phyloP scores from a whole-genome alignment of 108 stramenopile genomes.

The Ochromonas danica region DNA sequence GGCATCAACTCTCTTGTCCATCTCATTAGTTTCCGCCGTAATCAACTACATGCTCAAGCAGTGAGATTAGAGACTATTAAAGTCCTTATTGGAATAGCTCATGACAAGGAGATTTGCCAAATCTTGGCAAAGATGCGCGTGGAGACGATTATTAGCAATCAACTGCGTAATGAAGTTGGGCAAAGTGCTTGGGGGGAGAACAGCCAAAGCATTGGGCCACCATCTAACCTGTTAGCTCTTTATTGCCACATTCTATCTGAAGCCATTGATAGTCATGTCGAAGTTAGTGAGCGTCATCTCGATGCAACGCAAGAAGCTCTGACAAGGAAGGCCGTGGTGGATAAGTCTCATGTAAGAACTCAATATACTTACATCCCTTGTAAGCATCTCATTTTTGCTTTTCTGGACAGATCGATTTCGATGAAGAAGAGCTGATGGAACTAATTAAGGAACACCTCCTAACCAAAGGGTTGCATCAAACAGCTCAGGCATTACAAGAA shows the following conservation, averaged over 20 bases:
- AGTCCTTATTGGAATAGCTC: too few relatives aligned
- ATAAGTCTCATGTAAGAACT: neutral
- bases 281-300: too few relatives aligned
- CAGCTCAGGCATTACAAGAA: too few relatives aligned
- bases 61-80: neutral
- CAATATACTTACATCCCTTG: too few relatives aligned
- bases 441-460: neutral
- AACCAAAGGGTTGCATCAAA: neutral
- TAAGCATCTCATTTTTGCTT: too few relatives aligned
- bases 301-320: neutral
- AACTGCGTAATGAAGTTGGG: neutral
- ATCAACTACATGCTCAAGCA: neutral
- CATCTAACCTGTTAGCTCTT: neutral
- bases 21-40: neutral
- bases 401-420: neutral
- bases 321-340: neutral
- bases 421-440: neutral
- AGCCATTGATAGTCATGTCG: neutral
- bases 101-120: neutral
- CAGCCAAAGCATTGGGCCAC: neutral
- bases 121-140: conserved; percentile 3
- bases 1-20: neutral
- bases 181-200: neutral
- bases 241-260: neutral
- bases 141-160: neutral